These are phyloP conservation scores for Bertia moriformis DNA, from an alignment of 2,329 filamentous ascomycete genomes.

Conservation along the genomic window DNA sequence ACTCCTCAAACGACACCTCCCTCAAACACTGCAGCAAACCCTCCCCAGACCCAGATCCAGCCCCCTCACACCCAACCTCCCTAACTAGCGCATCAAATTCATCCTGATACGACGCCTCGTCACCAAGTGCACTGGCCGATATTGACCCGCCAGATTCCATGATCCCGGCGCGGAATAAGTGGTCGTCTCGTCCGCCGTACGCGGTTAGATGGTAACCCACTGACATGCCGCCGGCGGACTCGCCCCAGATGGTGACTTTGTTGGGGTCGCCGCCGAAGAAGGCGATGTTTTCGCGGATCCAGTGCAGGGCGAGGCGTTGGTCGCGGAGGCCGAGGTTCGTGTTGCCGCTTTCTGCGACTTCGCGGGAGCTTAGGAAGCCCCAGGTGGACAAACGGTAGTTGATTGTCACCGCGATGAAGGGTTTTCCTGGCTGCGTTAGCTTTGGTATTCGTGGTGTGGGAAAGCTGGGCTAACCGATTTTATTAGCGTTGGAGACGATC, in stretches of 20 bases:
- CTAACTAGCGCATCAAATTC: conserved; percentile 28
- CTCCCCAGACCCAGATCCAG: no score
- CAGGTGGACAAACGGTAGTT: conserved; percentile 34
- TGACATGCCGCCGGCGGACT: conserved; percentile 27
- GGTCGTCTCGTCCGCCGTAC: conserved; percentile 31
- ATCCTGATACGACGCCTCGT: conserved; percentile 23
- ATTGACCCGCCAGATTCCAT: conserved; percentile 27
- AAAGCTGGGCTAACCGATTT: conserved; percentile 15
- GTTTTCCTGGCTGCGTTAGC: conserved; percentile 6
- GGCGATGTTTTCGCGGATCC: conserved; percentile 33
- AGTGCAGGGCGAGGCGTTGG: conserved; percentile 30
- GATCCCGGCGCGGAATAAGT: conserved; percentile 36
- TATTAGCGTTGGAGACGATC: conserved; percentile 31
- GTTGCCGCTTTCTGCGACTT: conserved; percentile 22
- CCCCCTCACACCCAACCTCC: conserved; percentile 30
- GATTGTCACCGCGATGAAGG: conserved; percentile 29
- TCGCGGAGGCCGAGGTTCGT: conserved; percentile 35
- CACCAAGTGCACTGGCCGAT: conserved; percentile 11
- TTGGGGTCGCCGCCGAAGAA: conserved; percentile 29
- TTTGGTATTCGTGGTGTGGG: not conserved
- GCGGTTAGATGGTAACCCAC: conserved; percentile 29
- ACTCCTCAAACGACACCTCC: conserved; percentile 23
- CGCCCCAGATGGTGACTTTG: conserved; percentile 35
- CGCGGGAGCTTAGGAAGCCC: conserved; percentile 33
- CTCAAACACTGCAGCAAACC: conserved; percentile 35